A percentile compares a stretch with the other conserved stretches of the same genome.
Evolutionary conservation across 148 eudicot species (phyloP).

Genomic region (Rhododendron mucronatum): DNA sequence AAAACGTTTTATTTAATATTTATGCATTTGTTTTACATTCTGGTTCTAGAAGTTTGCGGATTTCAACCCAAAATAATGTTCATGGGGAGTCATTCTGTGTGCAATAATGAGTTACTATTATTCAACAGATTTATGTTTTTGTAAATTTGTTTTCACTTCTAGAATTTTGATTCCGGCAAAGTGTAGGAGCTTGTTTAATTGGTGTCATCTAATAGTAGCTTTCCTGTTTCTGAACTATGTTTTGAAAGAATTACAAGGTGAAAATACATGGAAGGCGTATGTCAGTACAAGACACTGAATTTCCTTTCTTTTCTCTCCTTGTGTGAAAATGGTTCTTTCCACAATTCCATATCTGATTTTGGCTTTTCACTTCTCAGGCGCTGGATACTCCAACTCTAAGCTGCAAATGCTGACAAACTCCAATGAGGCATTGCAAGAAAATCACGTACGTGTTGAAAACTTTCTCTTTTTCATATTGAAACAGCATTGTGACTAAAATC

Average conservation of each 20-base stretch:
- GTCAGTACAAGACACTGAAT: background rate
- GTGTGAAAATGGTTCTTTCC: background rate
- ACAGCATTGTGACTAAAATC: background rate
- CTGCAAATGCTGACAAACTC: slow-evolving; percentile 26
- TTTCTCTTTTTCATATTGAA: background rate
- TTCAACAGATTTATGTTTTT: background rate
- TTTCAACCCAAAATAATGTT: background rate
- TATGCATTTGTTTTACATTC: background rate
- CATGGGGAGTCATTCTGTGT: background rate
- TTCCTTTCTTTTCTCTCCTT: background rate
- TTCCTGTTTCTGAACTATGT: background rate
- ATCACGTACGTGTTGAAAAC: slow-evolving; percentile 30
- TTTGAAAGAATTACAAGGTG: background rate
- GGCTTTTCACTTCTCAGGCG: slow-evolving; percentile 27
- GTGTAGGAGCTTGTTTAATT: background rate
- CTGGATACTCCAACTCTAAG: slow-evolving; percentile 33
- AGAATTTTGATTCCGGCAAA: background rate
- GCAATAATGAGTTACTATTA: background rate
- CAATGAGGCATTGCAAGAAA: slow-evolving; percentile 23
- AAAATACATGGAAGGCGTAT: background rate
- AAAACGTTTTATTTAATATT: background rate
- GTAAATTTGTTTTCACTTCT: background rate
- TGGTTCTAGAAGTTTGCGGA: background rate
- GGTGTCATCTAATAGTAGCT: background rate
- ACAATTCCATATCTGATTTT: background rate